Evolutionary conservation across 208 protist species (phyloP).

Genomic region (Leishmania aethiopica): DNA sequence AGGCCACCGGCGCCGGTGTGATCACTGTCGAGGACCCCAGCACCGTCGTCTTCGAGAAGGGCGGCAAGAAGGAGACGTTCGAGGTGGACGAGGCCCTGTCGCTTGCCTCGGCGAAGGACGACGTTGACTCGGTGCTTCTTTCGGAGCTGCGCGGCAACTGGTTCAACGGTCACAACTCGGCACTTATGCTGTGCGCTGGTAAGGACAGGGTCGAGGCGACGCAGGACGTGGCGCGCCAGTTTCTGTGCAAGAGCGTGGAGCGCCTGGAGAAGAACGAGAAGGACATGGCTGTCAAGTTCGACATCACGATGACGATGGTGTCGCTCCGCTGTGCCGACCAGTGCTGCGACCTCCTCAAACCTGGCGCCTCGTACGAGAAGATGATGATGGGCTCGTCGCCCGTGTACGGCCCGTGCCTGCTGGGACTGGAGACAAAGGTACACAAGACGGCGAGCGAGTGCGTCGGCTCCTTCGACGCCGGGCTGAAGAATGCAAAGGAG

Average conservation of each 20-base stretch:
- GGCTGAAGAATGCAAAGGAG: constrained; percentile 46
- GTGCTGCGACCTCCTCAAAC: constrained; percentile 64
- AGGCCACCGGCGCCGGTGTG: constrained; percentile 11
- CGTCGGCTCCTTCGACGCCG: constrained; percentile 48
- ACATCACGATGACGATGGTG: constrained; percentile 68
- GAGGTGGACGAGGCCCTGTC: constrained; percentile 69
- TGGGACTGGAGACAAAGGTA: constrained; percentile 52
- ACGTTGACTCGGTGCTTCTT: constrained; percentile 72
- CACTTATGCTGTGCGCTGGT: constrained; percentile 59
- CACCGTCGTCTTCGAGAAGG: constrained; percentile 54
- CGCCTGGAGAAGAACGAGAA: constrained; percentile 60
- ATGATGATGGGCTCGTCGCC: constrained; percentile 65
- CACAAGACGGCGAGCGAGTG: constrained; percentile 42
- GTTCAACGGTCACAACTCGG: constrained; percentile 73
- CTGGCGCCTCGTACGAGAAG: constrained; percentile 39
- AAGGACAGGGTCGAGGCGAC: constrained; percentile 41
- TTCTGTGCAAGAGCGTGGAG: constrained; percentile 54
- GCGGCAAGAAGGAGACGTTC: constrained; percentile 76
- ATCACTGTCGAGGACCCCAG: constrained; percentile 54
- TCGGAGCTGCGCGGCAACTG: constrained; percentile 72
- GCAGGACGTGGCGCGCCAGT: constrained; percentile 37
- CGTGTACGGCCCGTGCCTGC: constrained; percentile 77
- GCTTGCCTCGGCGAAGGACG: constrained; percentile 34
- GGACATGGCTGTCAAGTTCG: constrained; percentile 53
- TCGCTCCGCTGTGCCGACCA: constrained; percentile 52